phyloP scores from a whole-genome alignment of 176 grass and related monocot genomes.

The Microstegium vimineum region DNA sequence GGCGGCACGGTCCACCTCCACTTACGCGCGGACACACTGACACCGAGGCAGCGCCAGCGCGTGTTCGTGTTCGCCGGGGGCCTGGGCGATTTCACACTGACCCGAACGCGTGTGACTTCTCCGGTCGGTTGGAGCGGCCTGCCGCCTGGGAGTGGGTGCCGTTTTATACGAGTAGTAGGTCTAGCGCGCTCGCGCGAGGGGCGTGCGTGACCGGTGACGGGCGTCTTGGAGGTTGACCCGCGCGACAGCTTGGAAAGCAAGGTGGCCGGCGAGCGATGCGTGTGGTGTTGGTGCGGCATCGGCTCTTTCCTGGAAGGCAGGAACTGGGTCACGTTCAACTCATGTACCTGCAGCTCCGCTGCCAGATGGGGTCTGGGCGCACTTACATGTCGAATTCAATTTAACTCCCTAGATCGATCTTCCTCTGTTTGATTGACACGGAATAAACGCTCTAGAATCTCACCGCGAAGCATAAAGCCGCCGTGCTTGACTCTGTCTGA shows the following conservation, averaged over 20 bases:
- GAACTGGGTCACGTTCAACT: background rate
- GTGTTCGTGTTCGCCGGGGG: no score
- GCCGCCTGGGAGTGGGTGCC: no score
- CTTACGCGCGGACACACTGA: no score
- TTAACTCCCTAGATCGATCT: background rate
- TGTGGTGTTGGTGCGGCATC: background rate
- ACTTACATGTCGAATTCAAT: background rate
- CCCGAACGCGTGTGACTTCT: background rate
- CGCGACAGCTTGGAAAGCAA: constrained; percentile 18
- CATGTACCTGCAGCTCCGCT: background rate
- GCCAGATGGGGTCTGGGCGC: no score
- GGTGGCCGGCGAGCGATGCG: no score
- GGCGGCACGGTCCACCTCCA: no score
- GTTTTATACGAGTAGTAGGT: background rate
- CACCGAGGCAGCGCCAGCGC: no score
- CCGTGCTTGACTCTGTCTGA: background rate
- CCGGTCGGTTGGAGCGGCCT: constrained; percentile 10
- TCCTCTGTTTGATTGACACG: background rate
- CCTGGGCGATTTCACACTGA: background rate
- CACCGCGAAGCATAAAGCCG: background rate
- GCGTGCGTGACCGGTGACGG: no score
- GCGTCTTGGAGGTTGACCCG: constrained; percentile 15
- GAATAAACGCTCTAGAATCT: background rate
- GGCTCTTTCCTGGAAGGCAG: constrained; percentile 8
- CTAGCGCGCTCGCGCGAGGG: background rate